Evolutionary conservation across 768 basidiomycete species (phyloP).

Genomic region (Serendipita indica): DNA sequence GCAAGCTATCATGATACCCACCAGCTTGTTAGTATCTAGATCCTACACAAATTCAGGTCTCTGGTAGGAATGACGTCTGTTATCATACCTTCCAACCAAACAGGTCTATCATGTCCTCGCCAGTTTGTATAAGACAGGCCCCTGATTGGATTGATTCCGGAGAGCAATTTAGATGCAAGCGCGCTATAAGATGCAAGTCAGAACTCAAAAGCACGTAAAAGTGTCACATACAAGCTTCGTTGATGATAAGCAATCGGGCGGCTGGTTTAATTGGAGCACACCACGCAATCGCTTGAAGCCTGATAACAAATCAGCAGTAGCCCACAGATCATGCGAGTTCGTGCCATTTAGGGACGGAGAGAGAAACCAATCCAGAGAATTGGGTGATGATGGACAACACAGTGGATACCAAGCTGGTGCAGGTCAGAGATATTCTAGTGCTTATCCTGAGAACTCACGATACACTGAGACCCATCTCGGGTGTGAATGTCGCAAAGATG

Average conservation of each 20-base stretch:
- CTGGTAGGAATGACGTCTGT: background rate
- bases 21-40: slow-evolving; percentile 17
- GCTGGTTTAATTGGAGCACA: slow-evolving; percentile 19
- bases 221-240: slow-evolving; percentile 19
- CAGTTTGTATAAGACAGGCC: slow-evolving; percentile 23
- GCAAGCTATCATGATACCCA: background rate
- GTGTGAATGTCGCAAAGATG: slow-evolving; percentile 21
- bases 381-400: slow-evolving; percentile 19
- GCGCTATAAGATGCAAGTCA: slow-evolving; percentile 9
- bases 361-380: slow-evolving; percentile 21
- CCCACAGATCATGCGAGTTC: background rate
- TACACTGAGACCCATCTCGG: slow-evolving; percentile 24
- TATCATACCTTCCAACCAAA: slow-evolving; percentile 16
- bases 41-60: slow-evolving; percentile 14
- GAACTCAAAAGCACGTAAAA: background rate
- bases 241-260: slow-evolving; percentile 24
- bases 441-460: slow-evolving; percentile 17
- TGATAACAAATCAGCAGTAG: slow-evolving; percentile 9
- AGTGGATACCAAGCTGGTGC: slow-evolving; percentile 19
- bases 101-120: slow-evolving; percentile 23
- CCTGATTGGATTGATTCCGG: slow-evolving; percentile 19
- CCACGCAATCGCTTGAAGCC: slow-evolving; percentile 12
- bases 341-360: slow-evolving; percentile 22
- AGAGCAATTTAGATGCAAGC: slow-evolving; percentile 23
- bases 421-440: background rate